Percentiles rank a stretch among this genome's conserved stretches.
phyloP scores from a whole-genome alignment of 768 basidiomycete species.

The Suillus hirtellus region DNA sequence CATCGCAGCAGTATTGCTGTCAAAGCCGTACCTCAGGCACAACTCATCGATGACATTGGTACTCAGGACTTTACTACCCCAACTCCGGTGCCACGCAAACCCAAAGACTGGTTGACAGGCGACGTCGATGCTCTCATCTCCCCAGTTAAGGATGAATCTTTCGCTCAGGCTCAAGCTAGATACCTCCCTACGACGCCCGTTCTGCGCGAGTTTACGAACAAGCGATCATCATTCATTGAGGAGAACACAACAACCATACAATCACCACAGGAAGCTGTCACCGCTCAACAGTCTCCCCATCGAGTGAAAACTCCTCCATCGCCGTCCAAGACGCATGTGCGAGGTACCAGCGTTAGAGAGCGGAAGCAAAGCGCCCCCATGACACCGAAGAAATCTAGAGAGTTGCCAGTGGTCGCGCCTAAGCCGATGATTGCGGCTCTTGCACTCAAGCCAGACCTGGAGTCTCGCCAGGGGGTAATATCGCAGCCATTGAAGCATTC shows the following conservation, averaged over 20 bases:
- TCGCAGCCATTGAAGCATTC: neutral
- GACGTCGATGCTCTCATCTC: conserved; percentile 44
- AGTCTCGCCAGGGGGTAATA: neutral
- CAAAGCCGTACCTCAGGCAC: conserved; percentile 32
- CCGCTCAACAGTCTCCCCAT: conserved; percentile 19
- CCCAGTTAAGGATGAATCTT: conserved; percentile 19
- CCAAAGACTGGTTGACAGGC: conserved; percentile 77
- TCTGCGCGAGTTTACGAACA: conserved; percentile 69
- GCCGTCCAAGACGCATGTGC: conserved; percentile 20
- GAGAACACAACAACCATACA: conserved; percentile 35
- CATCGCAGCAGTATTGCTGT: conserved; percentile 50
- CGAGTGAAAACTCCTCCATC: conserved; percentile 21
- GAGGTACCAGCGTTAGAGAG: conserved; percentile 38
- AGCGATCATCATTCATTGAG: conserved; percentile 68
- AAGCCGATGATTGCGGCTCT: conserved; percentile 4
- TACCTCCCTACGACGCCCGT: conserved; percentile 42
- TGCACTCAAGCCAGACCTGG: neutral
- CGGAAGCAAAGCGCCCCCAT: conserved; percentile 21
- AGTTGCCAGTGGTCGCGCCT: conserved; percentile 4
- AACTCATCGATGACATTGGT: conserved; percentile 19
- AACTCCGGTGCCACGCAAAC: conserved; percentile 27
- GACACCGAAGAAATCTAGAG: conserved; percentile 10
- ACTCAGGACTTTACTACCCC: conserved; percentile 19
- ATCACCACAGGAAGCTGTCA: conserved; percentile 36
- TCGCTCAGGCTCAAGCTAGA: conserved; percentile 12